phyloP scores from a whole-genome alignment of 2,329 filamentous ascomycete genomes.

The Orbilia ellipsospora region DNA sequence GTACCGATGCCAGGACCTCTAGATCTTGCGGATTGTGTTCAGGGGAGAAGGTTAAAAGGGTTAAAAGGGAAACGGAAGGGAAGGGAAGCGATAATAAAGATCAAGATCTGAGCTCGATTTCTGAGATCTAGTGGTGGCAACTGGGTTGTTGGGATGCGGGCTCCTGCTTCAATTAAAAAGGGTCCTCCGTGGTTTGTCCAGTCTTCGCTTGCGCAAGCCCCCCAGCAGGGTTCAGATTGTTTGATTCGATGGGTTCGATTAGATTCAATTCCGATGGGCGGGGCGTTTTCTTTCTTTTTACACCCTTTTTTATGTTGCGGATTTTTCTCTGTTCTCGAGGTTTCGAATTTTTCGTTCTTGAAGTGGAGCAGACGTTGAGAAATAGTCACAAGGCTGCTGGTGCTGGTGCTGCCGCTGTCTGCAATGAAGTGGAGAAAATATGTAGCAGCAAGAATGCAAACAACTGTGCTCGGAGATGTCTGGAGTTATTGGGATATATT shows the following conservation, averaged over 20 bases:
- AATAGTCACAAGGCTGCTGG: constrained; percentile 1
- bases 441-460: background rate
- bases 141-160: background rate
- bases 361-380: background rate
- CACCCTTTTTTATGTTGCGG: background rate
- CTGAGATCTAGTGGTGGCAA: constrained; percentile 30
- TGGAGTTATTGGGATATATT: background rate
- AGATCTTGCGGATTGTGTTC: background rate
- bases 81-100: constrained; percentile 7
- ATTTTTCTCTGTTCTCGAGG: background rate
- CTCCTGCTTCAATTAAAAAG: constrained; percentile 34
- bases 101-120: constrained; percentile 35
- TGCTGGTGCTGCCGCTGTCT: background rate
- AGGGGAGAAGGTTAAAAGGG: constrained; percentile 28
- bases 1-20: background rate
- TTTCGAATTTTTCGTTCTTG: background rate
- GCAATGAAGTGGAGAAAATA: no score
- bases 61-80: constrained; percentile 1
- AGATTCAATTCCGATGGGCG: constrained; percentile 25
- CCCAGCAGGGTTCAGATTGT: constrained; percentile 31
- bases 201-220: constrained; percentile 44
- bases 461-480: background rate
- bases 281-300: constrained; percentile 25
- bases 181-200: constrained; percentile 11
- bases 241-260: constrained; percentile 14